Percentiles rank a stretch among this genome's conserved stretches.
Conservation (phyloP, 1,139 yeast species). For the Geotrichum europaeum region DNA sequence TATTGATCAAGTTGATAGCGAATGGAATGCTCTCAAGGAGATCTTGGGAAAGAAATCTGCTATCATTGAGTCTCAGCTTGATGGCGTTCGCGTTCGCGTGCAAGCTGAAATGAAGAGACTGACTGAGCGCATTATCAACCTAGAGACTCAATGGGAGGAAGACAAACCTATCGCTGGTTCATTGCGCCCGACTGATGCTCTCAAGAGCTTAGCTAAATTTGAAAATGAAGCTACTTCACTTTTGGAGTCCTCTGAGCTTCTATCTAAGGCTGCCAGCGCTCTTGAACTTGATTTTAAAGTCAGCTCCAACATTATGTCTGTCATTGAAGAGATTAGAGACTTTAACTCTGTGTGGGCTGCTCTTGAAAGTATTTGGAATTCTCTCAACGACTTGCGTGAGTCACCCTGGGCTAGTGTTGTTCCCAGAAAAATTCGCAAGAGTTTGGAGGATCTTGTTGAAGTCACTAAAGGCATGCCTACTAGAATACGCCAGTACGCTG, state of each 20-base stretch:
- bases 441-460: constrained; percentile 48
- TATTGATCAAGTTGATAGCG: constrained; percentile 58
- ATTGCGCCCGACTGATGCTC: constrained; percentile 47
- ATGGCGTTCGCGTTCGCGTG: constrained; percentile 41
- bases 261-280: constrained; percentile 41
- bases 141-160: constrained; percentile 43
- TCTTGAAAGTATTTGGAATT: constrained; percentile 51
- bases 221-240: constrained; percentile 33
- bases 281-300: constrained; percentile 40
- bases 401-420: constrained; percentile 49
- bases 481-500: constrained; percentile 60
- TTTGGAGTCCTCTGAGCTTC: constrained; percentile 26
- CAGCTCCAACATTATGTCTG: constrained; percentile 32
- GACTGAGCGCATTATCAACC: constrained; percentile 33
- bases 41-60: constrained; percentile 39
- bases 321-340: constrained; percentile 50
- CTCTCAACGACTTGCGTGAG: constrained; percentile 42
- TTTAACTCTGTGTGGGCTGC: constrained; percentile 63
- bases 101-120: constrained; percentile 41
- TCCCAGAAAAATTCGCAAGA: constrained; percentile 44
- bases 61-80: constrained; percentile 43
- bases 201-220: constrained; percentile 42
- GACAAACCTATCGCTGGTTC: constrained; percentile 47
- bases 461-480: constrained; percentile 51
- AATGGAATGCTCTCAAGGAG: constrained; percentile 42